Conservation (phyloP, 805 yeast species). For the Grigorovia jiainica region DNA sequence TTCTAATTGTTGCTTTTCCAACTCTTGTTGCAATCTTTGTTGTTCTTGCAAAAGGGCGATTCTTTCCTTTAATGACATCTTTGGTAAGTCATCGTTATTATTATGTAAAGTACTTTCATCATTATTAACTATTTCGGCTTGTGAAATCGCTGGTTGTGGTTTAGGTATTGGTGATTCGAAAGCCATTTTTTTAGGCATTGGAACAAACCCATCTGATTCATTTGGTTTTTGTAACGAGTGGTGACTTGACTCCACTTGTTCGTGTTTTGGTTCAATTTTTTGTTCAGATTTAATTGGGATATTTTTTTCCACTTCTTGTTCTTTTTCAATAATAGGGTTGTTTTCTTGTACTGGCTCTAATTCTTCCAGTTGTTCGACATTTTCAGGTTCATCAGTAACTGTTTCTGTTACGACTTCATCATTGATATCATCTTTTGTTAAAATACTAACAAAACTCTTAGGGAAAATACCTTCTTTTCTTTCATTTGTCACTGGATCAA, state of each 20-base stretch:
- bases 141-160: background rate
- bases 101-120: constrained; percentile 9
- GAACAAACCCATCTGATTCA: constrained; percentile 8
- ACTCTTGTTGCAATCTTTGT: constrained; percentile 71
- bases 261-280: background rate
- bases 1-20: constrained; percentile 36
- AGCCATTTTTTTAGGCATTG: constrained; percentile 7
- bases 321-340: background rate
- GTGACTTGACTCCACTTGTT: background rate
- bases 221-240: constrained; percentile 3
- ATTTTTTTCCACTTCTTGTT: background rate
- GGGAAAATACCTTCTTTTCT: constrained; percentile 74
- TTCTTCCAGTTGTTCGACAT: background rate
- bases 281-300: background rate
- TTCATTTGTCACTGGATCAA: constrained; percentile 35
- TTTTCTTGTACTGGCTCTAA: background rate
- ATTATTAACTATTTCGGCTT: constrained; percentile 6
- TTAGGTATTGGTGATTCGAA: constrained; percentile 5
- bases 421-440: background rate
- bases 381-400: constrained; percentile 2
- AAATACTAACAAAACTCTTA: constrained; percentile 57
- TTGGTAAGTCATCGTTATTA: constrained; percentile 50
- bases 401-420: background rate
- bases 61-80: constrained; percentile 76
- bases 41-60: constrained; percentile 74